These are phyloP conservation scores for Abrus precatorius DNA, from an alignment of 306 rosid genomes.

Conservation along the genomic window DNA sequence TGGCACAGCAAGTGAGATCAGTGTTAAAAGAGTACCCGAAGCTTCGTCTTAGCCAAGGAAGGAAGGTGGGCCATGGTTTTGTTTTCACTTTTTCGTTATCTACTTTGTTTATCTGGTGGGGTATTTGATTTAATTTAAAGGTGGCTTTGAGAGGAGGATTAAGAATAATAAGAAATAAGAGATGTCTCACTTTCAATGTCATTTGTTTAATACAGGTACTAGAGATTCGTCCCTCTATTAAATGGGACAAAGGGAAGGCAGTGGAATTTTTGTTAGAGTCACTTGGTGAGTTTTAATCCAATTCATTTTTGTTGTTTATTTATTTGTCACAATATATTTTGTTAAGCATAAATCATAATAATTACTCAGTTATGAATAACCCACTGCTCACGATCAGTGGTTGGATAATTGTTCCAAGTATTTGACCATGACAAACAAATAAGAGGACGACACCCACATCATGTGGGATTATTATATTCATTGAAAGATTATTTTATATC, in stretches of 20 bases:
- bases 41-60: slow-evolving; percentile 87
- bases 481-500: slow-evolving; percentile 9
- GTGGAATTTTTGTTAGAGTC: slow-evolving; percentile 90
- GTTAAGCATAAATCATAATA: neutral
- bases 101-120: slow-evolving; percentile 32
- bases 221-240: slow-evolving; percentile 94
- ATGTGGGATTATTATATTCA: slow-evolving; percentile 46
- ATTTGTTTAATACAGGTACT: slow-evolving; percentile 70
- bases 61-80: slow-evolving; percentile 73
- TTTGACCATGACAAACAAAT: slow-evolving; percentile 36
- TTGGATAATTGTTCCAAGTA: slow-evolving; percentile 40
- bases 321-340: slow-evolving; percentile 42
- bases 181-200: slow-evolving; percentile 57
- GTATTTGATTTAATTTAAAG: slow-evolving; percentile 39
- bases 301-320: neutral
- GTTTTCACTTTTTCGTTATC: slow-evolving; percentile 24
- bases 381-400: slow-evolving; percentile 9
- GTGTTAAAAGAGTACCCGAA: slow-evolving; percentile 84
- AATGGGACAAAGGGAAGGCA: slow-evolving; percentile 99
- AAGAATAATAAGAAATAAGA: slow-evolving; percentile 17
- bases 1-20: slow-evolving; percentile 81
- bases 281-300: slow-evolving; percentile 73
- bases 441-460: slow-evolving; percentile 39
- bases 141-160: slow-evolving; percentile 19
- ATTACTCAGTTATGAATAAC: slow-evolving; percentile 13